phyloP scores from a whole-genome alignment of 2,329 filamentous ascomycete species.

The Xylariaceae sp. region DNA sequence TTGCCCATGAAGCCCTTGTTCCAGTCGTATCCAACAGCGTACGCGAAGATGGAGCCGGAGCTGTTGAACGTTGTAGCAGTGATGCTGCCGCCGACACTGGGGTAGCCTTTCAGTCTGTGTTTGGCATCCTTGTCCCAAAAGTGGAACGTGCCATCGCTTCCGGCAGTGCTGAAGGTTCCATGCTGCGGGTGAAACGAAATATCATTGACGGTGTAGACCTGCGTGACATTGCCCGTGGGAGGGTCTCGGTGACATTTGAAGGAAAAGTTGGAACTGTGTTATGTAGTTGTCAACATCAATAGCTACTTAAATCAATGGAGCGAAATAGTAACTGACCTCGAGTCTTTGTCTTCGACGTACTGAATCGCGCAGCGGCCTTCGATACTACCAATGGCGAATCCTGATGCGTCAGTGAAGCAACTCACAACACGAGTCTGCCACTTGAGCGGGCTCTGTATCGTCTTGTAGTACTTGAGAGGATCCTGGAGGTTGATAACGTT shows the following conservation, averaged over 20 bases:
- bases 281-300: slow-evolving; percentile 5
- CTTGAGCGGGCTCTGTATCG: slow-evolving; percentile 89
- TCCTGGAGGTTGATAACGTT: slow-evolving; percentile 89
- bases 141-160: slow-evolving; percentile 92
- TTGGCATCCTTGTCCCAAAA: slow-evolving; percentile 95
- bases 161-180: slow-evolving; percentile 97
- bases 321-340: slow-evolving; percentile 46
- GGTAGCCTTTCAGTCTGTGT: slow-evolving; percentile 84
- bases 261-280: slow-evolving; percentile 77
- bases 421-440: slow-evolving; percentile 96
- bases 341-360: slow-evolving; percentile 94
- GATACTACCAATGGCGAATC: slow-evolving; percentile 93
- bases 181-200: slow-evolving; percentile 97
- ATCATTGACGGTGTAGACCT: slow-evolving; percentile 92
- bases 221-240: slow-evolving; percentile 68
- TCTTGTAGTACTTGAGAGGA: slow-evolving; percentile 91
- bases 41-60: slow-evolving; percentile 77
- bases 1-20: slow-evolving; percentile 91
- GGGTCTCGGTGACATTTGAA: slow-evolving; percentile 97
- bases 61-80: slow-evolving; percentile 87
- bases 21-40: slow-evolving; percentile 96
- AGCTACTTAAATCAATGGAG: background rate
- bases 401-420: slow-evolving; percentile 87
- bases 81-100: slow-evolving; percentile 78
- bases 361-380: slow-evolving; percentile 97